phyloP scores from a whole-genome alignment of 805 yeast species.

The Saccharomyces eubayanus region DNA sequence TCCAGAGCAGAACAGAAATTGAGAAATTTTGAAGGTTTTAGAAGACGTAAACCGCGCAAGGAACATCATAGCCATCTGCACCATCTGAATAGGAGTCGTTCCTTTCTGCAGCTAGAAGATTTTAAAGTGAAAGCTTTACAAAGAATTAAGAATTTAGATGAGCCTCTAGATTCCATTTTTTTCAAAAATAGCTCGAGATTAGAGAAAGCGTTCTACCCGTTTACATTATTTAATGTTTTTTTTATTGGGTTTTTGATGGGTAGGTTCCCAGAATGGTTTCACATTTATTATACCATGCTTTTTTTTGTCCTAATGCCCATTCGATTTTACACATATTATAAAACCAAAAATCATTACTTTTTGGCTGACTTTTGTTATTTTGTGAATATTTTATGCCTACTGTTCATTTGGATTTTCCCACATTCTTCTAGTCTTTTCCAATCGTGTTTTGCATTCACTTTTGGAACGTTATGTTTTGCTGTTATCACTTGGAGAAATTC shows the following conservation, averaged over 20 bases:
- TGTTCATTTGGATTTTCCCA: conserved; percentile 80
- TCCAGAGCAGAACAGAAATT: neutral
- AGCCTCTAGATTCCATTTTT: conserved; percentile 26
- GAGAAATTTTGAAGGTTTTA: neutral
- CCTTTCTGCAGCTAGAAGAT: conserved; percentile 15
- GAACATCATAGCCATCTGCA: neutral
- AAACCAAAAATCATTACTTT: conserved; percentile 71
- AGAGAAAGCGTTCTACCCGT: conserved; percentile 76
- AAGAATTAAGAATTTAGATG: conserved; percentile 21
- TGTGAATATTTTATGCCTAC: conserved; percentile 61
- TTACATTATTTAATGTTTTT: conserved; percentile 61
- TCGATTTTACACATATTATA: conserved; percentile 73
- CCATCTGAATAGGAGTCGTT: conserved; percentile 7
- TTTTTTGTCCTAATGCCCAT: conserved; percentile 69
- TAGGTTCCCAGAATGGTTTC: conserved; percentile 66
- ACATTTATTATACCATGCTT: conserved; percentile 58
- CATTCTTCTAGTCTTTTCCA: conserved; percentile 62
- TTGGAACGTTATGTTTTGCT: conserved; percentile 88
- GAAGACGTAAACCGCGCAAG: neutral
- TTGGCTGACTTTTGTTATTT: conserved; percentile 91
- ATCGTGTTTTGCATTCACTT: conserved; percentile 75
- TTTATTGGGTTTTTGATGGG: conserved; percentile 72
- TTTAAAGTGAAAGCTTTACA: conserved; percentile 14
- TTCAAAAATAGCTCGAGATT: conserved; percentile 39
- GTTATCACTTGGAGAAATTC: conserved; percentile 95